Conservation (phyloP, 805 yeast genomes). For the Lachancea quebecensis region DNA sequence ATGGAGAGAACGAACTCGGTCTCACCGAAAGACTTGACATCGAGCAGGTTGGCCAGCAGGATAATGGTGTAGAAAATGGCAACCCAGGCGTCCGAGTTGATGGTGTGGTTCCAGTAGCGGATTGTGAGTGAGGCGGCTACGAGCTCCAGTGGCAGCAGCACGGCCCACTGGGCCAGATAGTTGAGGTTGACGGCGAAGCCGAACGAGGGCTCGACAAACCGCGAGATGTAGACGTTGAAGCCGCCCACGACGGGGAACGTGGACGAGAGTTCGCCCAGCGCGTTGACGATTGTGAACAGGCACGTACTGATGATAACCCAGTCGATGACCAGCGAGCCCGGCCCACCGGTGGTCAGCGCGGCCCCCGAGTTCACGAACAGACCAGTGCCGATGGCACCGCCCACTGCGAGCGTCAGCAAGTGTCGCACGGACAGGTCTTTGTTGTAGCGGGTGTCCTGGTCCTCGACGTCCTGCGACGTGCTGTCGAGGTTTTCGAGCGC, state of each 20-base stretch:
- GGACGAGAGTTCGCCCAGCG: slow-evolving; percentile 48
- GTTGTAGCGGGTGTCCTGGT: slow-evolving; percentile 12
- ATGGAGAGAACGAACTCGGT: slow-evolving; percentile 46
- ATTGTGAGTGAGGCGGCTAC: slow-evolving; percentile 55
- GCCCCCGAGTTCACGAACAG: slow-evolving; percentile 60
- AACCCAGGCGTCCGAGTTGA: slow-evolving; percentile 57
- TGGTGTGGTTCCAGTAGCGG: slow-evolving; percentile 44
- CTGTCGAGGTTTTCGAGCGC: not conserved
- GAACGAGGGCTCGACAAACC: slow-evolving; percentile 49
- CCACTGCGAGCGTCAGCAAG: slow-evolving; percentile 60
- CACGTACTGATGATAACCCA: slow-evolving; percentile 50
- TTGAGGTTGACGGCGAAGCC: slow-evolving; percentile 51
- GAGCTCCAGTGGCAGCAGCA: slow-evolving; percentile 51
- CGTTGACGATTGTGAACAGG: slow-evolving; percentile 51
- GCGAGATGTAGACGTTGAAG: slow-evolving; percentile 41
- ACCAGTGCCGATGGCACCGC: slow-evolving; percentile 66
- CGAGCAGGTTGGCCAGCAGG: slow-evolving; percentile 42
- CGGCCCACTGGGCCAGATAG: slow-evolving; percentile 50
- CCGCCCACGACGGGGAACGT: slow-evolving; percentile 50
- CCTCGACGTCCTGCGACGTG: not conserved
- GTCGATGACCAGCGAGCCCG: slow-evolving; percentile 54
- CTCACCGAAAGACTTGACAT: slow-evolving; percentile 51
- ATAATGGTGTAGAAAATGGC: slow-evolving; percentile 46
- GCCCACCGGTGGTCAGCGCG: slow-evolving; percentile 55
- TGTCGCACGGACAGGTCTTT: slow-evolving; percentile 34